Evolutionary conservation across 1,284 basidiomycete species (phyloP), one percentile per base, ranked within the genome.

Genomic region (Apiotrichum domesticum): DNA sequence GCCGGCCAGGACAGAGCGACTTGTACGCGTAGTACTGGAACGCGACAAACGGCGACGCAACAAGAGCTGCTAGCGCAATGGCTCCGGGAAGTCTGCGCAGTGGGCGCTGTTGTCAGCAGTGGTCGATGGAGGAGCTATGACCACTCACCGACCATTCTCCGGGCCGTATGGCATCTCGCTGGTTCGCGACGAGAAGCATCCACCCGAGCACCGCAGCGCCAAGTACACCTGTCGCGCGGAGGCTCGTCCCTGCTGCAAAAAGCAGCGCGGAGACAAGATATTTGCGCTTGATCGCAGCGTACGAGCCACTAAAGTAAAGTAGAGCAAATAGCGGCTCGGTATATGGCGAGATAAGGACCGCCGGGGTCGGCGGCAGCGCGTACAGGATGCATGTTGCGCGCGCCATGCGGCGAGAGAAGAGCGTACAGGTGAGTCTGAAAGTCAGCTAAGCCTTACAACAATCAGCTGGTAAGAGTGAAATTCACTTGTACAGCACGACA

Each of bases 261-360:
- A 71, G 80, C 0, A 85, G 1, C 0, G 86, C 87, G 0, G 58
- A 47, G 0, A 6, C n/a, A 1, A 61, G 29, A 80, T 84, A 86
- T 48, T 78, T 77, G 9, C 70, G 65, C 9, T 70, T 73, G 2
- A 64, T 11, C 5, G 64, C 41, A 13, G 69, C 49, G 21, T 69
- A 69, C 75, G 70, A 68, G 79, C 90, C 92, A 67, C 77, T 78
- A 66, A 94, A 92, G 0, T 88, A 86, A 11, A 87, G 75, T 55
- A 84, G 82, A 0, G 93, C 87, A 74, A 88, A 95, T 70, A 91
- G 87, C 0, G 91, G 86, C 69, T 98, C 95, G 45, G 81, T 85
- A 67, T 89, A 95, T 0, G 87, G 82, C 0, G 86, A 85, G 46
- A 86, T 79, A 13, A 90, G 74, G 0, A 87, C 85, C 0, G 84